These are phyloP conservation scores for Aspergillus egyptiacus DNA, from an alignment of 495 filamentous ascomycete genomes.

Conservation along the genomic window DNA sequence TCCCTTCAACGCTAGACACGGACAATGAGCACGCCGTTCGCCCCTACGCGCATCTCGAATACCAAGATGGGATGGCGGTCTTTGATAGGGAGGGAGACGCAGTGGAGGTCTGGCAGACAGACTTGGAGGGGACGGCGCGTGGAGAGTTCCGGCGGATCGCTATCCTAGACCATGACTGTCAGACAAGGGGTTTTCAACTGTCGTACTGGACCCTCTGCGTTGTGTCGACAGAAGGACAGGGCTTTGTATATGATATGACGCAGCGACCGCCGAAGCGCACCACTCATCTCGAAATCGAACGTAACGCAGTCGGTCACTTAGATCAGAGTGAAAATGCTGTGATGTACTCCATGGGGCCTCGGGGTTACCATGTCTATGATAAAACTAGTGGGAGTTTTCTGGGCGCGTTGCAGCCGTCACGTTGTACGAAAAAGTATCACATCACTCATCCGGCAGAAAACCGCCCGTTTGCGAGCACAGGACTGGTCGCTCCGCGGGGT, in stretches of 20 bases:
- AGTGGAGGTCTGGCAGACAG: conserved; percentile 35
- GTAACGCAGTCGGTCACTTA: conserved; percentile 31
- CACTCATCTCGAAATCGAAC: conserved; percentile 28
- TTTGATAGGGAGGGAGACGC: conserved; percentile 38
- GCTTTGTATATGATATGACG: conserved; percentile 40
- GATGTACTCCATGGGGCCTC: conserved; percentile 35
- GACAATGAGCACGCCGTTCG: conserved; percentile 26
- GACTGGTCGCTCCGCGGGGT: conserved; percentile 13
- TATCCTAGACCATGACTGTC: conserved; percentile 30
- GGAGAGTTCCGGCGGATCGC: conserved; percentile 37
- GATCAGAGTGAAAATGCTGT: conserved; percentile 34
- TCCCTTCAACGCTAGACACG: conserved; percentile 29
- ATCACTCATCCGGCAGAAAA: conserved; percentile 21
- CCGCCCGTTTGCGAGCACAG: conserved; percentile 13
- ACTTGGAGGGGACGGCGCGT: conserved; percentile 24
- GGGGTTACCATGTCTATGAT: conserved; percentile 31
- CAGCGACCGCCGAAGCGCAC: conserved; percentile 28
- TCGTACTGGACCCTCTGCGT: conserved; percentile 37
- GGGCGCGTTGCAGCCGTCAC: conserved; percentile 27
- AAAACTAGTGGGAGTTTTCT: conserved; percentile 27
- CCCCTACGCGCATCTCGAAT: conserved; percentile 36
- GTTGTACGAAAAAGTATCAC: conserved; percentile 28
- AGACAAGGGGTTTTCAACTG: conserved; percentile 38
- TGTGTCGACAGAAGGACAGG: conserved; percentile 33
- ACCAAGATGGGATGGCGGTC: conserved; percentile 38